Percentiles rank a stretch among this genome's conserved stretches.
Conservation (phyloP, 768 basidiomycete species). For the Phaffia tasmanica region DNA sequence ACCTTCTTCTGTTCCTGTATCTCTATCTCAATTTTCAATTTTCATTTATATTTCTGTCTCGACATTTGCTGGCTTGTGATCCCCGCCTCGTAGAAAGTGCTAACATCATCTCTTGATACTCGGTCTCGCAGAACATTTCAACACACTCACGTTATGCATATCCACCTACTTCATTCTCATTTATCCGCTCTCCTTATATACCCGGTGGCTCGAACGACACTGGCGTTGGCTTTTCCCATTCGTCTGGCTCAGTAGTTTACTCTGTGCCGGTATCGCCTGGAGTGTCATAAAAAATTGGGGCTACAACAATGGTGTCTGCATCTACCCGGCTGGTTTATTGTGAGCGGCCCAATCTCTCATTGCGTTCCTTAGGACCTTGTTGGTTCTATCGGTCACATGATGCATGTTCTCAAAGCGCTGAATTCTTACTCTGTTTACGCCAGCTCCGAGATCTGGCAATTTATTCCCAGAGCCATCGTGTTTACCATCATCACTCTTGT, state of each 20-base stretch:
- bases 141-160: conserved; percentile 36
- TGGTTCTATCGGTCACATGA: too few species aligned
- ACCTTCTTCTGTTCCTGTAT: not conserved
- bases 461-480: conserved; percentile 37
- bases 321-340: conserved; percentile 21
- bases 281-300: conserved; percentile 31
- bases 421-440: not conserved
- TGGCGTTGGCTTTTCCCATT: conserved; percentile 34
- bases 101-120: not conserved
- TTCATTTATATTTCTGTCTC: not conserved
- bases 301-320: conserved; percentile 20
- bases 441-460: conserved; percentile 38
- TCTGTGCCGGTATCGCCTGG: conserved; percentile 31
- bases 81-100: not conserved
- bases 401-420: not conserved
- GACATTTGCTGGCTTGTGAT: not conserved
- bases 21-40: not conserved
- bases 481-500: conserved; percentile 33
- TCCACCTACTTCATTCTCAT: conserved; percentile 39
- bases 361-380: not conserved
- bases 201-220: conserved; percentile 32
- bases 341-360: conserved; percentile 1
- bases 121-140: conserved; percentile 34
- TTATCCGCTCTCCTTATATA: conserved; percentile 34
- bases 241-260: conserved; percentile 32